Evolutionary conservation across 1,284 basidiomycete genomes (phyloP), one percentile per base, ranked within the genome.

Genomic region (Marasmius fiardii): DNA sequence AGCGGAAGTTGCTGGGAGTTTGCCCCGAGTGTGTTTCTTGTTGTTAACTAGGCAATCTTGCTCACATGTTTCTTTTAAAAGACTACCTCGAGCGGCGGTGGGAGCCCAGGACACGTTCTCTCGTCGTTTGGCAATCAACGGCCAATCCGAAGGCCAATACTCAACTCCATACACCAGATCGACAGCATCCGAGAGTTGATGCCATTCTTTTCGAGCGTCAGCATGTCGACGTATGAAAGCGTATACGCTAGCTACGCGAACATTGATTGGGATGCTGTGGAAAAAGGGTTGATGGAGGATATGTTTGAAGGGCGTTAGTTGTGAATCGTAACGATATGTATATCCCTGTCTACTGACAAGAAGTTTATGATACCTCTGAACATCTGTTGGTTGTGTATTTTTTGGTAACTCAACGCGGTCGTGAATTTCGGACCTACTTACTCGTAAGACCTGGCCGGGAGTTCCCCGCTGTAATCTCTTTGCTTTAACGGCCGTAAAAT

Each of bases 231-330:
- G 12, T 98, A 95, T 66, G 94, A 97, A 72, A 90, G 88, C 57
- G 82, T 95, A 44, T 97, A 96, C 70, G 82, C 83, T 2, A 88
- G 87, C 58, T 80, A 79, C 21, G 88, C 89, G 0, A 83, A 80
- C 54, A 77, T 97, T 16, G 94, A 98, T 67, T 95, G 91, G 92
- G 86, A 86, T 24, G 84, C 83, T 7, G 86, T 98, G 20, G 95
- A 98, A 71, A 78, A 75, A 43, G 84, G 86, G 7, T 71, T 98
- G 43, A 74, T 90, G 68, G 79, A 83, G 48, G 95, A 98, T 71
- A 87, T 98, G 74, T 98, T 98, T 66, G 93, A 95, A 58, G 83
- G 83, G 56, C 76, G 82, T 58, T 75, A 61, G 63, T 49, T 26
- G 16, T 23, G 33, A 21, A 37, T 50, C 47, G n/a, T n/a, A n/a